Conservation (phyloP, 1,139 yeast genomes). For the Meyerozyma guilliermondii region DNA sequence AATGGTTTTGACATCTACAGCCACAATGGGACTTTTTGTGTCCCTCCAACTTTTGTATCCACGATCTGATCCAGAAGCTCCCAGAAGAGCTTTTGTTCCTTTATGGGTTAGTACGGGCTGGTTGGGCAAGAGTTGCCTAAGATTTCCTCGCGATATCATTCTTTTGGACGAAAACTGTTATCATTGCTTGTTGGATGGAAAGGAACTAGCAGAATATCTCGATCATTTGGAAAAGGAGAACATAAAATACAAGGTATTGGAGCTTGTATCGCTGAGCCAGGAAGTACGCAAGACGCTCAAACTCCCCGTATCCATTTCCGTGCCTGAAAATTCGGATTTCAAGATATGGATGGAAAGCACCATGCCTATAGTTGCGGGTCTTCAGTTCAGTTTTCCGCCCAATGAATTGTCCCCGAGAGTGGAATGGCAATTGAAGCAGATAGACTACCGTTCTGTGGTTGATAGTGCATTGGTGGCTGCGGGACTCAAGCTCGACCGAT, state of each 20-base stretch:
- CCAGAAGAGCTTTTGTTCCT: conserved; percentile 22
- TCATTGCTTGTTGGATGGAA: conserved; percentile 13
- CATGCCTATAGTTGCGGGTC: conserved; percentile 27
- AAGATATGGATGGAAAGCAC: conserved; percentile 28
- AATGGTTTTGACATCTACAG: conserved; percentile 18
- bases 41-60: conserved; percentile 16
- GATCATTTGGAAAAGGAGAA: conserved; percentile 16
- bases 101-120: conserved; percentile 28
- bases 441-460: conserved; percentile 17
- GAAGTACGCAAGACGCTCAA: conserved; percentile 22
- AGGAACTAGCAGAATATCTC: conserved; percentile 6
- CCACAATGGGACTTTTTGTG: conserved; percentile 23
- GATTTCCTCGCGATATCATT: conserved; percentile 21
- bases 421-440: conserved; percentile 25
- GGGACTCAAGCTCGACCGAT: conserved; percentile 22
- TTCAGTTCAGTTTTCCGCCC: conserved; percentile 16
- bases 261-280: conserved; percentile 19
- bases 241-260: conserved; percentile 25
- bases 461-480: conserved; percentile 19
- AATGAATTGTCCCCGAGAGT: conserved; percentile 2
- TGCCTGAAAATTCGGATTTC: conserved; percentile 10
- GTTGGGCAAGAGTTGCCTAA: conserved; percentile 15
- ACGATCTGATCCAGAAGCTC: conserved; percentile 8
- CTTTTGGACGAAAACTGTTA: conserved; percentile 23
- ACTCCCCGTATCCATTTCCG: conserved; percentile 21